Evolutionary conservation across 1,139 yeast species (phyloP).

Genomic region (Yamadazyma aaseri): DNA sequence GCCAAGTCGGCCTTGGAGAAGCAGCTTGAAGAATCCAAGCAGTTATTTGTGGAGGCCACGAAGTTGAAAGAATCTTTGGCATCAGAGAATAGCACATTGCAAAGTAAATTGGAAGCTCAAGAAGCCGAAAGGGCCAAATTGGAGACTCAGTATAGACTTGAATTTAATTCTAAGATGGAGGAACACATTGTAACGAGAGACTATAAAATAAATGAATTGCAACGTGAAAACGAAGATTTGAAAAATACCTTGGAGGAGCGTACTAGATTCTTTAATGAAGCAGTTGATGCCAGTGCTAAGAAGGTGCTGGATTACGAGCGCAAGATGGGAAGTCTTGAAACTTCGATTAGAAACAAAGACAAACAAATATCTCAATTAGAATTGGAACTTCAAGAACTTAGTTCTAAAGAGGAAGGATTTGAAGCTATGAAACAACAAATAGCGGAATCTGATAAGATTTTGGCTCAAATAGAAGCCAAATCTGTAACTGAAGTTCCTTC

Average conservation of each 20-base stretch:
- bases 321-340: constrained; percentile 4
- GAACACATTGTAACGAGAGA: constrained; percentile 27
- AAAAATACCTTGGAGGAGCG: constrained; percentile 10
- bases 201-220: constrained; percentile 13
- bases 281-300: constrained; percentile 11
- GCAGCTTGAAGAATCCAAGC: constrained; percentile 11
- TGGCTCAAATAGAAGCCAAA: constrained; percentile 3
- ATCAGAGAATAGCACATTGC: constrained; percentile 8
- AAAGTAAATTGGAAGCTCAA: constrained; percentile 4
- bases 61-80: constrained; percentile 6
- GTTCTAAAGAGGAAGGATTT: background rate
- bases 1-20: background rate
- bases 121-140: constrained; percentile 16
- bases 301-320: constrained; percentile 11
- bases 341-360: constrained; percentile 4
- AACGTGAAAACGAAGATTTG: constrained; percentile 9
- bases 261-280: constrained; percentile 5
- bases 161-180: constrained; percentile 31
- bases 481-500: background rate
- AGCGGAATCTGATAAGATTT: constrained; percentile 5
- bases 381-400: background rate
- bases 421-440: background rate
- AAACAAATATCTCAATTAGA: constrained; percentile 2
- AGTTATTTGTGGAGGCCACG: background rate
- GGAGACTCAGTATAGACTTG: constrained; percentile 25